These are phyloP conservation scores for Stenocarpella maydis DNA, from an alignment of 2,329 filamentous ascomycete species.

Conservation along the genomic window DNA sequence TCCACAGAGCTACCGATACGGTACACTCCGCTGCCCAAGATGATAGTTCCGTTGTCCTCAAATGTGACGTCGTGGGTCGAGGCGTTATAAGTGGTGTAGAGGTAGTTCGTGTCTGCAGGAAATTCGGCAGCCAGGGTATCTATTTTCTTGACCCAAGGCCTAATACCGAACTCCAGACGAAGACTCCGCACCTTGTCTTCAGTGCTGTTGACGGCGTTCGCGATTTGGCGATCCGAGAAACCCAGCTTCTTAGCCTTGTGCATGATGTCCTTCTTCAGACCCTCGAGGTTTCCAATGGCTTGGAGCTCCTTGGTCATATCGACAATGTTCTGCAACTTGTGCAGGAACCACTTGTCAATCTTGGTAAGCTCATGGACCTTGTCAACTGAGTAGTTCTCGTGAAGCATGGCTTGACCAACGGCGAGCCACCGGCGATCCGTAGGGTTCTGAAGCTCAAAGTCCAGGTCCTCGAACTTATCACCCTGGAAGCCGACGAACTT, in stretches of 20 bases:
- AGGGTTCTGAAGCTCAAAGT: constrained; percentile 88
- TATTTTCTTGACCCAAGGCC: constrained; percentile 97
- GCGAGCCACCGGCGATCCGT: constrained; percentile 97
- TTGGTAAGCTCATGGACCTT: constrained; percentile 92
- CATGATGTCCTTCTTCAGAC: constrained; percentile 87
- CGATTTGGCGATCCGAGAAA: constrained; percentile 97
- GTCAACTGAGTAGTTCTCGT: constrained; percentile 95
- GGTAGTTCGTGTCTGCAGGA: constrained; percentile 92
- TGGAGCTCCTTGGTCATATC: constrained; percentile 88
- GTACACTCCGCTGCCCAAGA: constrained; percentile 95
- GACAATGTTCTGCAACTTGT: constrained; percentile 98
- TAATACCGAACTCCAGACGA: constrained; percentile 86
- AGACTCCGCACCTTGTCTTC: constrained; percentile 90
- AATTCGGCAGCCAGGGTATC: constrained; percentile 98
- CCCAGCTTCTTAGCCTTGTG: constrained; percentile 95
- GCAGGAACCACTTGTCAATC: constrained; percentile 99
- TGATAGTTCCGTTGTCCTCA: constrained; percentile 87
- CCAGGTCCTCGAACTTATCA: constrained; percentile 91
- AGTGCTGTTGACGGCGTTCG: constrained; percentile 80
- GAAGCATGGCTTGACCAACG: constrained; percentile 96
- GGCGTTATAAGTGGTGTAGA: constrained; percentile 98
- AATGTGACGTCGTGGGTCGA: constrained; percentile 93
- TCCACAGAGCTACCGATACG: constrained; percentile 97
- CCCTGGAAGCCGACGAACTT: constrained; percentile 93
- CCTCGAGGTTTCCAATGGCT: constrained; percentile 81